Base-by-base conservation (phyloP, 148 eudicot genomes). In the Euryodendron excelsum region DNA sequence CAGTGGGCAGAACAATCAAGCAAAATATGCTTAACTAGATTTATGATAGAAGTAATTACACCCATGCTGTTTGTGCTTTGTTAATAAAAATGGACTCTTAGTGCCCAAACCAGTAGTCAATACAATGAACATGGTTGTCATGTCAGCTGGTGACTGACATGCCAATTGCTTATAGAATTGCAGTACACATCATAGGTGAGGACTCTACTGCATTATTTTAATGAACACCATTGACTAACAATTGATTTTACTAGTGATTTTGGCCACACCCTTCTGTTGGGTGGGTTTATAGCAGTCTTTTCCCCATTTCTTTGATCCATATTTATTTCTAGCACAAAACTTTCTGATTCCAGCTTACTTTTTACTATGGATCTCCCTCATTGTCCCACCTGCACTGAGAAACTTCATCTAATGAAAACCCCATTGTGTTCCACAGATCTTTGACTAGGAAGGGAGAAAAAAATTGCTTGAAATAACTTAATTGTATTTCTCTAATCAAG, bases 1-100 rank as follows among this genome's bases (percentile, higher is more conserved):
- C 36, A 37, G 20, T n/a, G 72, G 50, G 7, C 39, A 67, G 72
- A 37, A 67, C 72, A 39, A 39, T 67, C 72, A n/a, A 39, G 50
- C 10, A 66, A 0, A 21, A 21, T 67, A n/a, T 55, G n/a, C 3
- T 55, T 55, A 1, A 55, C 25, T 34, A 18, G 13, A 39, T 21
- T 64, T 64, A 20, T 64, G 69, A 15, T 64, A n/a, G n/a, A 33
- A 64, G 39, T 64, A 9, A 64, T 39, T 30, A 62, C 8, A 41
- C 45, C 45, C 45, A 41, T 41, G 45, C 45, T 41, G 45, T 41
- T 53, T 53, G 18, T 53, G 58, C 58, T 8, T 36, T 67, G 13
- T 8, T 68, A 13, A 48, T 47, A 48, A 18, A 27, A 17, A 13
- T 45, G 15, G 4, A 25, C 14, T 70, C 36, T 69, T 23, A 20